phyloP scores from a whole-genome alignment of 805 yeast species.

The Spencermartinsiella europaea region DNA sequence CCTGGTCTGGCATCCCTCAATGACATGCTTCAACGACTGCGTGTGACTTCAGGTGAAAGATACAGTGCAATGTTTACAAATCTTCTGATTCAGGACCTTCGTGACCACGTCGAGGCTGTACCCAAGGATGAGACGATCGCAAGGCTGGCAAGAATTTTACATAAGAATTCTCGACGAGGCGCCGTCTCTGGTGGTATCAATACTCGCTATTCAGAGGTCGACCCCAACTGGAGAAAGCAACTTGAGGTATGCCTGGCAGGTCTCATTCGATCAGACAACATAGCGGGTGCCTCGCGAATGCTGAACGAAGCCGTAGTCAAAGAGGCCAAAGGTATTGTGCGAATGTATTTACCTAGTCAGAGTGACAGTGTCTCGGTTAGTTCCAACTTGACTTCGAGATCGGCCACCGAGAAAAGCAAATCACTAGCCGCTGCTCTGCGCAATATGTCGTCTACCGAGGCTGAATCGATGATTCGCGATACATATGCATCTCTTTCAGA shows the following conservation, averaged over 20 bases:
- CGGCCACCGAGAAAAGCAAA: constrained; percentile 34
- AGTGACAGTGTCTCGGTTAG: constrained; percentile 26
- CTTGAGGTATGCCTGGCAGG: constrained; percentile 49
- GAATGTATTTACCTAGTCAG: constrained; percentile 51
- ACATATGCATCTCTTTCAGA: constrained; percentile 65
- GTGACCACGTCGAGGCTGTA: constrained; percentile 49
- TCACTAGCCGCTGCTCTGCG: constrained; percentile 48
- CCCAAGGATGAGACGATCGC: constrained; percentile 45
- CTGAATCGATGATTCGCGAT: constrained; percentile 59
- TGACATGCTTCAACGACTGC: constrained; percentile 49
- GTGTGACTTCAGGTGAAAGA: constrained; percentile 64
- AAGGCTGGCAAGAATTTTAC: constrained; percentile 38
- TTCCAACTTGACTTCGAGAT: constrained; percentile 23
- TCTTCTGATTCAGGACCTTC: constrained; percentile 55
- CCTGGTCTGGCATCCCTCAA: constrained; percentile 49
- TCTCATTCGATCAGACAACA: constrained; percentile 55
- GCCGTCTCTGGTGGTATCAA: constrained; percentile 21
- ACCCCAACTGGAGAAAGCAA: constrained; percentile 37
- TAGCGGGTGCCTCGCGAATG: constrained; percentile 53
- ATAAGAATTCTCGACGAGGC: constrained; percentile 2
- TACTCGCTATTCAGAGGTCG: constrained; percentile 37
- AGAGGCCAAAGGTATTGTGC: constrained; percentile 70
- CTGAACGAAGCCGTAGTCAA: constrained; percentile 65
- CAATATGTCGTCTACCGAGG: constrained; percentile 66
- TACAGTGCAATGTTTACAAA: constrained; percentile 55